Base-by-base conservation (phyloP, 2,329 filamentous ascomycete genomes). In the Furcasterigmium furcatum region DNA sequence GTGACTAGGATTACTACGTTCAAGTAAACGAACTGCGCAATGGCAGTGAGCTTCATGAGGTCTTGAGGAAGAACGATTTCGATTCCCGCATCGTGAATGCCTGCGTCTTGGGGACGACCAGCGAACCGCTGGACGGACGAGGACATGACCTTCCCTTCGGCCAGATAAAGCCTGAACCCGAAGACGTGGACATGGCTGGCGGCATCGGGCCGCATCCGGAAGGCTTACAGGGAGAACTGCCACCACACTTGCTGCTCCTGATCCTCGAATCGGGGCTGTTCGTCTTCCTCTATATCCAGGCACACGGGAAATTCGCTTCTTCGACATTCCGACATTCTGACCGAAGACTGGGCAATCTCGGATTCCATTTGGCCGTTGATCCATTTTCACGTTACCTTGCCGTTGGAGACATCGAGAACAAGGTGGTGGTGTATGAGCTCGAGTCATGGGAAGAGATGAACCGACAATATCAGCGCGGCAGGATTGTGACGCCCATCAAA, bases 61-160 rank as follows among this genome's bases (percentile, higher is more conserved):
- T 96, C n/a, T 74, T 79, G n/a, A 79, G 80, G 49, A 95, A 91
- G 64, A 75, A 77, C 34, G 84, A 96, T 60, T 92, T 97, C 61
- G 83, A 84, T 44, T 79, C 82, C 25, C 79, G 83, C 36, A 96
- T 97, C 52, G 76, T 87, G 49, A 87, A 89, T 56, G 90, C 90
- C 5, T 80, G 80, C 47, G 82, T 91, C 13, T 79, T 97, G 55
- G 89, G 88, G 35, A 67, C 77, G 44, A 51, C 48, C n/a, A 49
- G 49, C 36, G 71, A 66, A 40, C 63, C 65, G 41, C 60, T 65
- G 49, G 60, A 66, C 41, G 58, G 52, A 61, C 46, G 62, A 56
- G 54, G 56, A 25, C 55, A 54, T 18, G 52, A 55, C 36, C 27
- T 53, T 40, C 44, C 46, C 18, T 46, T 52, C 24, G 46, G 38